A percentile compares a stretch with the other conserved stretches of the same genome.
Conservation (phyloP, 2,329 filamentous ascomycete genomes). For the Penicillium sp. region DNA sequence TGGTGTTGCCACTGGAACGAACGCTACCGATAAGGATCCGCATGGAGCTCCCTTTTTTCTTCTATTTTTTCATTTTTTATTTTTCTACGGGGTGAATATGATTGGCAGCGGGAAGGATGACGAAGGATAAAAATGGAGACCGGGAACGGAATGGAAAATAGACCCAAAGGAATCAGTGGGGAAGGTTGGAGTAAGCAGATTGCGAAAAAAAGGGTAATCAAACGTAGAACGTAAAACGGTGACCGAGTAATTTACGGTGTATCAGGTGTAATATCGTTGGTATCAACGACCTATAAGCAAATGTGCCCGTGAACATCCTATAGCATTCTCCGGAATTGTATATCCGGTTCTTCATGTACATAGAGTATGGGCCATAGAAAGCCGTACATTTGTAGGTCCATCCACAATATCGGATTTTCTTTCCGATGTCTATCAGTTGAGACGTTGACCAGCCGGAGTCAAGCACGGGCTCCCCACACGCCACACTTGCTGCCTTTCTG, state of each 20-base stretch:
- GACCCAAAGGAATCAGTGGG: slow-evolving; percentile 16
- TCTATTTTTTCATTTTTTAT: background rate
- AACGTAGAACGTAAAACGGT: background rate
- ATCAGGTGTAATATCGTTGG: background rate
- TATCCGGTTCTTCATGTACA: background rate
- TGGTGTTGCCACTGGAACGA: slow-evolving; percentile 13
- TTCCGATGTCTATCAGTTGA: too few relatives aligned
- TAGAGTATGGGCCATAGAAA: background rate
- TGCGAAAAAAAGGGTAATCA: too few relatives aligned
- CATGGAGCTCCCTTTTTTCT: background rate
- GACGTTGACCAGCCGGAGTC: slow-evolving; percentile 16
- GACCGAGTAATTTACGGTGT: background rate
- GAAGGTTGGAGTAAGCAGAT: background rate
- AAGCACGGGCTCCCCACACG: slow-evolving; percentile 10
- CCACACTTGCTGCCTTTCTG: slow-evolving; percentile 1
- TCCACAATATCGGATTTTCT: background rate
- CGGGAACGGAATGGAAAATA: slow-evolving; percentile 7
- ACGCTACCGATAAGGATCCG: slow-evolving; percentile 15
- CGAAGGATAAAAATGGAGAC: slow-evolving; percentile 15
- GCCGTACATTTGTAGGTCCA: too few relatives aligned
- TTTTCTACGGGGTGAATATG: slow-evolving; percentile 5
- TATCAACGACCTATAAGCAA: background rate
- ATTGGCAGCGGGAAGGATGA: slow-evolving; percentile 16
- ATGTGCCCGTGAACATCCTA: background rate
- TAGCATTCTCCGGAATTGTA: background rate